A percentile compares a stretch with the other conserved stretches of the same genome.
These are phyloP conservation scores for Mucor sp. DNA, from an alignment of 371 early-diverging fungal genomes.

Conservation along the genomic window DNA sequence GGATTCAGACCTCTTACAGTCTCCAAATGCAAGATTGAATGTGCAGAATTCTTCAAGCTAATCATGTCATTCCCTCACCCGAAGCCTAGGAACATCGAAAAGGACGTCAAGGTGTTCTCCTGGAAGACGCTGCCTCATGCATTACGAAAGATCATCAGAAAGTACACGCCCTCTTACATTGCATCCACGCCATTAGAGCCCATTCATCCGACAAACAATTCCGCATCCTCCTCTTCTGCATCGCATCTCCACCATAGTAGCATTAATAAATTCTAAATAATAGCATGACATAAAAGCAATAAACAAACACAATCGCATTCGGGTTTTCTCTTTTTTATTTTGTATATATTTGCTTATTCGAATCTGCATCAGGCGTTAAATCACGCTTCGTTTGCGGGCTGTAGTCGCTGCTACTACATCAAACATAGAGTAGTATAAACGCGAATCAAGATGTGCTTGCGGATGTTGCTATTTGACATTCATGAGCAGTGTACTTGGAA, in stretches of 20 bases:
- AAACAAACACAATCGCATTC: not conserved
- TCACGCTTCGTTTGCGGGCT: no score
- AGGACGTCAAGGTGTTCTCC: slow-evolving; percentile 82
- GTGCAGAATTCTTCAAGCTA: slow-evolving; percentile 71
- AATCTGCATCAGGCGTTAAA: not conserved
- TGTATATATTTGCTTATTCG: not conserved
- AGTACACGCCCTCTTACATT: slow-evolving; percentile 53
- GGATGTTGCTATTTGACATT: no score
- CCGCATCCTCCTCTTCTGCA: not conserved
- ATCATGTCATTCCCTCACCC: slow-evolving; percentile 84
- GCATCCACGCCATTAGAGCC: slow-evolving; percentile 20
- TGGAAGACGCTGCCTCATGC: slow-evolving; percentile 69
- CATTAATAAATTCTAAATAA: not conserved
- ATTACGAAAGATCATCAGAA: slow-evolving; percentile 69
- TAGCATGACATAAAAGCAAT: not conserved
- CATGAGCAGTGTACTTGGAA: no score
- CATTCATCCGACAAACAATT: not conserved
- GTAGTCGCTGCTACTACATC: no score
- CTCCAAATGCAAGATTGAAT: slow-evolving; percentile 70
- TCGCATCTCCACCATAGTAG: not conserved
- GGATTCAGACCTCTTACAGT: slow-evolving; percentile 79
- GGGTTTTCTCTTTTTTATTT: no score
- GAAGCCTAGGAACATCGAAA: slow-evolving; percentile 85
- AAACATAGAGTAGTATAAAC: no score
- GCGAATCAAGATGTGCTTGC: no score